Evolutionary conservation across 1,284 basidiomycete species (phyloP).

Genomic region (Boletus sp.): DNA sequence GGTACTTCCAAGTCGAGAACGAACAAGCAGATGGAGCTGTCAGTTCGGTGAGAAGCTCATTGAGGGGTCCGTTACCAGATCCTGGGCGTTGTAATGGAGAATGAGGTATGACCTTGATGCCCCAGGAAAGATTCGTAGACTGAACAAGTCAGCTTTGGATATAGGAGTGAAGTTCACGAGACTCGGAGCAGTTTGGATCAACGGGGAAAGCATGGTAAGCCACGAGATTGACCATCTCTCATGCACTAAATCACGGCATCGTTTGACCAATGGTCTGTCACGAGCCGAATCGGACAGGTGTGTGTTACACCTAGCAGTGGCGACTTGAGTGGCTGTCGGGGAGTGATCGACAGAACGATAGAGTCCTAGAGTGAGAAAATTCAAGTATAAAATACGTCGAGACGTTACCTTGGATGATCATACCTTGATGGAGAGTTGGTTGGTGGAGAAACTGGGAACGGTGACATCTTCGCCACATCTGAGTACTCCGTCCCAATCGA

Average conservation of each 20-base stretch:
- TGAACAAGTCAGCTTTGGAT: background rate
- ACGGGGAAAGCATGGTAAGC: background rate
- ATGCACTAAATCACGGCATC: slow-evolving; percentile 4
- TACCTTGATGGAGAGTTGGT: slow-evolving; percentile 26
- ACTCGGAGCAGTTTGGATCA: background rate
- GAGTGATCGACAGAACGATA: slow-evolving; percentile 27
- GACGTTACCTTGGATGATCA: background rate
- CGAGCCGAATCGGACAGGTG: slow-evolving; percentile 22
- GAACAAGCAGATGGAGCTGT: too few relatives aligned
- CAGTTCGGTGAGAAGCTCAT: too few relatives aligned
- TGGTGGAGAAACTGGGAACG: slow-evolving; percentile 22
- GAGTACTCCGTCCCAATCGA: slow-evolving; percentile 33
- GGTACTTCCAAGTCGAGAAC: too few relatives aligned
- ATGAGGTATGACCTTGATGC: too few relatives aligned
- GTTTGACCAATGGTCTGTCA: slow-evolving; percentile 31
- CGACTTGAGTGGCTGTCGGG: slow-evolving; percentile 28
- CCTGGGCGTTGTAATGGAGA: too few relatives aligned
- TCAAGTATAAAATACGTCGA: background rate
- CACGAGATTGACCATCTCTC: background rate
- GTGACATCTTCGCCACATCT: slow-evolving; percentile 19
- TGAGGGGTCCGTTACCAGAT: too few relatives aligned
- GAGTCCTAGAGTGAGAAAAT: slow-evolving; percentile 21
- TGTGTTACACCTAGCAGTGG: slow-evolving; percentile 26
- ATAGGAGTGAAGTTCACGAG: background rate
- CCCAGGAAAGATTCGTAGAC: too few relatives aligned